Base-by-base conservation (phyloP, 1,139 yeast species). In the Taiozyma onychis region DNA sequence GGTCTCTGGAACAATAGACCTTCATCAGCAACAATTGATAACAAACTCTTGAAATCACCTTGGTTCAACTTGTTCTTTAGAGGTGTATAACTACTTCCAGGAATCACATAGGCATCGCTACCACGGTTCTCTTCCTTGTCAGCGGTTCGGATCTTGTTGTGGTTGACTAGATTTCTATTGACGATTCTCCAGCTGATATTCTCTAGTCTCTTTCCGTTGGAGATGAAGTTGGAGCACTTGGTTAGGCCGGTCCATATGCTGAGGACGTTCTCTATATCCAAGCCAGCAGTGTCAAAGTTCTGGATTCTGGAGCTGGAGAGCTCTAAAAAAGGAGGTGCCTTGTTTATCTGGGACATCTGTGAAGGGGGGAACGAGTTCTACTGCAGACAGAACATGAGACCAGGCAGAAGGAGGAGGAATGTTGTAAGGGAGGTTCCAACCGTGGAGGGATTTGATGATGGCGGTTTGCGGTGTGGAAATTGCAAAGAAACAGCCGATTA, bases 151-250 rank as follows among this genome's bases (percentile, higher is more conserved):
- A 52, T 45, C 39, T 53, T 50, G 44, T 53, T 52, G 32, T 52
- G 51, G 39, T 56, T 58, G 22, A 71, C 60, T 4, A 77, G 49
- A 47, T 76, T 78, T 46, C 81, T 67, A 54, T 78, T 78, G 64
- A 81, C 79, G 39, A 80, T 71, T 41, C 85, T 67, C 85, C 85
- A 80, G 46, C 81, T 75, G 50, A 80, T 70, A 60, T 80, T 80
- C 60, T 79, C 85, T 13, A 80, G 64, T 22, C 85, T 68, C 48
- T 75, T 71, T 34, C 85, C 85, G 58, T 79, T 76, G 51, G 72
- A 74, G 43, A 80, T 70, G 52, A 71, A 71, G 51, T 74, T 72
- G 21, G 80, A 74, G 43, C 82, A 77, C 54, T 77, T 77, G n/a
- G 80, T 73, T 47, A 80, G 67, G 8, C 81, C 80, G 13, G 76